Conservation (phyloP, 116 monocot species). For the Zostera marina region DNA sequence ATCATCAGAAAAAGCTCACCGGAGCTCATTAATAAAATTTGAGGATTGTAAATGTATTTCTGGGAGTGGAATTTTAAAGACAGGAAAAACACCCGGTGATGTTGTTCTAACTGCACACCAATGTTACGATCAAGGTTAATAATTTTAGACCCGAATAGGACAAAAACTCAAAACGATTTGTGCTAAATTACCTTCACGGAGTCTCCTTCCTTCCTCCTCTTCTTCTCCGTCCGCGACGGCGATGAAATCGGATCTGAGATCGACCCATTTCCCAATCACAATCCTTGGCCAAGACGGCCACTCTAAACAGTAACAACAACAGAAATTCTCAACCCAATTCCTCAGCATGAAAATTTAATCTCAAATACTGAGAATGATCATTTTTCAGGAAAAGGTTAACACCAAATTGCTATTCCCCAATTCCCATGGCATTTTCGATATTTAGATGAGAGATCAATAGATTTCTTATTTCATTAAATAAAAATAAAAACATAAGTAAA, state of each 20-base stretch:
- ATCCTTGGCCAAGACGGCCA: slow-evolving; percentile 25
- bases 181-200: neutral
- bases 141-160: neutral
- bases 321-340: neutral
- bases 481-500: no score
- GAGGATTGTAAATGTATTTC: slow-evolving; percentile 87
- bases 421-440: no score
- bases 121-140: neutral
- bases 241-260: slow-evolving; percentile 68
- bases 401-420: no score
- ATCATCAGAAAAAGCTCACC: slow-evolving; percentile 13
- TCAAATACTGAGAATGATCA: neutral
- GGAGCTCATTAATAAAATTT: slow-evolving; percentile 55
- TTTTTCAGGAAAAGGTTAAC: no score
- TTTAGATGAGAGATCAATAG: no score
- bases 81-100: slow-evolving; percentile 14
- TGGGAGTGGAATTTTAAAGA: slow-evolving; percentile 29
- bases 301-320: neutral
- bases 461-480: no score
- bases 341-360: neutral
- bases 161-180: neutral
- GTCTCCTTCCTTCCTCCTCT: slow-evolving; percentile 17
- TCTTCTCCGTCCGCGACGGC: slow-evolving; percentile 17
- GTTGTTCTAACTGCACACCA: slow-evolving; percentile 14
- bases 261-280: slow-evolving; percentile 64